Conservation (phyloP, 306 rosid species). For the Vigna hirtella region DNA sequence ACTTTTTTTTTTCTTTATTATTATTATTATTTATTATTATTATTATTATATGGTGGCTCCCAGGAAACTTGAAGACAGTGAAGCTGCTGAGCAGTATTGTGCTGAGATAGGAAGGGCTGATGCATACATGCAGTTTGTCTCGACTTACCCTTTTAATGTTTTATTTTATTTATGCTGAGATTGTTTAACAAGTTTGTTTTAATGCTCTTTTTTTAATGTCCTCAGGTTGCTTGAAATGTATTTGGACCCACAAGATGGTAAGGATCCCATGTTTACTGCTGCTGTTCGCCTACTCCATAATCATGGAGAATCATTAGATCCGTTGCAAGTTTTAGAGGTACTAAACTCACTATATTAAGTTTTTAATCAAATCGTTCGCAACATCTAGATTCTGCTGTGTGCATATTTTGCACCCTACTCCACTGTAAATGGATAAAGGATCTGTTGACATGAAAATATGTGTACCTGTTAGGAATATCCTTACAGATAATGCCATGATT, state of each 20-base stretch:
- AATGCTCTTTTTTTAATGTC: conserved; percentile 37
- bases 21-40: background rate
- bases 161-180: background rate
- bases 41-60: conserved; percentile 43
- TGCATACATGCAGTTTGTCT: conserved; percentile 94
- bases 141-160: conserved; percentile 36
- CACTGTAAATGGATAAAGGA: background rate
- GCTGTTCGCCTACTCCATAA: conserved; percentile 98
- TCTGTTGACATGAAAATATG: background rate
- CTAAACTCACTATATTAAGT: conserved; percentile 30
- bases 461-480: no score
- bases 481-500: no score
- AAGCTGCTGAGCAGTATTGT: conserved; percentile 99
- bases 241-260: conserved; percentile 97
- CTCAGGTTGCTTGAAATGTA: conserved; percentile 97
- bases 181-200: conserved; percentile 9
- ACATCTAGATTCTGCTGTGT: conserved; percentile 12
- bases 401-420: conserved; percentile 20
- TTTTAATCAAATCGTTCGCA: conserved; percentile 10
- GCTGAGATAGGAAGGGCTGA: conserved; percentile 98
- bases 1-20: background rate
- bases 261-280: conserved; percentile 98
- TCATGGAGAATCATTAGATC: conserved; percentile 96
- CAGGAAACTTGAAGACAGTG: conserved; percentile 96
- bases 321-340: conserved; percentile 96